Percentiles rank a stretch among this genome's conserved stretches.
Evolutionary conservation across 1,139 yeast species (phyloP).

Genomic region (Yamadazyma dendronema): DNA sequence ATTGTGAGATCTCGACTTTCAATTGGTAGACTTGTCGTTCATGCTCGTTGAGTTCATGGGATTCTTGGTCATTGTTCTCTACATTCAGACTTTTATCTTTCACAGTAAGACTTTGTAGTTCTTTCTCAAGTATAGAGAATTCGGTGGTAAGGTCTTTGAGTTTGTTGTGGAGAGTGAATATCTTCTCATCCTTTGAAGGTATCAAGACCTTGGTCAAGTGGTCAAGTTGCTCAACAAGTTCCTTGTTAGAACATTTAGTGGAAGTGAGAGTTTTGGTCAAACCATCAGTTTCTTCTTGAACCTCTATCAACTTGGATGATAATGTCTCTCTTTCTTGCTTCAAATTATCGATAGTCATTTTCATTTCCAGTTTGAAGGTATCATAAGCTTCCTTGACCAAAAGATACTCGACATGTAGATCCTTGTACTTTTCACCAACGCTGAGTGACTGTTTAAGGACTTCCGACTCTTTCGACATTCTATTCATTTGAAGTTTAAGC

Average conservation of each 20-base stretch:
- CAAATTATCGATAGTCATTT: conserved; percentile 17
- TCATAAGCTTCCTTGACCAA: conserved; percentile 9
- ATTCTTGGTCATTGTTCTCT: neutral
- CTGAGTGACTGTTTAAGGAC: conserved; percentile 3
- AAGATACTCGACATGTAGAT: conserved; percentile 11
- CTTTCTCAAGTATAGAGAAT: conserved; percentile 7
- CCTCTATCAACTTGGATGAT: conserved; percentile 2
- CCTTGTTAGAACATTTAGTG: conserved; percentile 13
- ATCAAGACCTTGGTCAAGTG: conserved; percentile 13
- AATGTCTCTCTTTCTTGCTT: conserved; percentile 16
- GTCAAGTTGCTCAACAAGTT: conserved; percentile 17
- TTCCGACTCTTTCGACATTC: conserved; percentile 18
- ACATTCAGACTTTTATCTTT: neutral
- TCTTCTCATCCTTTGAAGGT: conserved; percentile 25
- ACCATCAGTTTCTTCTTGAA: conserved; percentile 5
- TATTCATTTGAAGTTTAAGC: conserved; percentile 27
- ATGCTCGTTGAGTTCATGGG: conserved; percentile 11
- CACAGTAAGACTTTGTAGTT: conserved; percentile 1
- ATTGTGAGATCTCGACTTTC: conserved; percentile 19
- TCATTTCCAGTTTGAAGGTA: conserved; percentile 7
- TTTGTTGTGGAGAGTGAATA: conserved; percentile 19
- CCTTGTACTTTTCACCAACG: conserved; percentile 15
- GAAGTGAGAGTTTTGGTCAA: neutral
- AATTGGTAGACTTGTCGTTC: conserved; percentile 22
- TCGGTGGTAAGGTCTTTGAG: conserved; percentile 14